These are phyloP conservation scores for Sisymbrium altissimum DNA, from an alignment of 345 rosid genomes.

Conservation along the genomic window DNA sequence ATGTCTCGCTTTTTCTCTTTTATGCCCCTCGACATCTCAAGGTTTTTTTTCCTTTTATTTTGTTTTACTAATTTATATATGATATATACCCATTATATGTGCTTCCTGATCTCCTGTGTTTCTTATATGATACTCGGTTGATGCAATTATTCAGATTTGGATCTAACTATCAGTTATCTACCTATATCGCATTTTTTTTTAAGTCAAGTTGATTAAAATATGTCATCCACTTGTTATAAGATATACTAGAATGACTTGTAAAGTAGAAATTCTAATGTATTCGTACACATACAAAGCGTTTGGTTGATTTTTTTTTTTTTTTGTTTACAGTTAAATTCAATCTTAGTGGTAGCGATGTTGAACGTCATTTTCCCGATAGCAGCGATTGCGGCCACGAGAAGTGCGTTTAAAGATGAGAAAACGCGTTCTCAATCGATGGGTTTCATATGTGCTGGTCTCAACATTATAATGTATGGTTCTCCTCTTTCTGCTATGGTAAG, in stretches of 20 bases:
- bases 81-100: background rate
- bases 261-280: background rate
- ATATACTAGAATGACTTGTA: slow-evolving; percentile 26
- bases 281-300: background rate
- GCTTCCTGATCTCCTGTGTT: slow-evolving; percentile 2
- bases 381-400: slow-evolving; percentile 40
- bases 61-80: background rate
- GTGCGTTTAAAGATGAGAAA: slow-evolving; percentile 37
- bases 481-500: slow-evolving; percentile 85
- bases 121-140: slow-evolving; percentile 25
- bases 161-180: background rate
- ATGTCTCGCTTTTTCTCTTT: slow-evolving; percentile 52
- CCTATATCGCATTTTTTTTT: background rate
- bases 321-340: slow-evolving; percentile 45
- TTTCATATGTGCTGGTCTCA: slow-evolving; percentile 50
- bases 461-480: slow-evolving; percentile 61
- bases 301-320: background rate
- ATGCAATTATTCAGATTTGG: slow-evolving; percentile 26
- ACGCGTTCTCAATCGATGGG: slow-evolving; percentile 53
- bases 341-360: slow-evolving; percentile 30
- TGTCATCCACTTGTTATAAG: slow-evolving; percentile 24
- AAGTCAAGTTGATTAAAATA: slow-evolving; percentile 22
- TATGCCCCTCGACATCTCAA: slow-evolving; percentile 52
- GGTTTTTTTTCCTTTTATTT: slow-evolving; percentile 25
- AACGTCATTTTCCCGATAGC: slow-evolving; percentile 57